These are phyloP conservation scores for Thermomyces lanuginosus DNA, from an alignment of 2,329 filamentous ascomycete species.

Conservation along the genomic window DNA sequence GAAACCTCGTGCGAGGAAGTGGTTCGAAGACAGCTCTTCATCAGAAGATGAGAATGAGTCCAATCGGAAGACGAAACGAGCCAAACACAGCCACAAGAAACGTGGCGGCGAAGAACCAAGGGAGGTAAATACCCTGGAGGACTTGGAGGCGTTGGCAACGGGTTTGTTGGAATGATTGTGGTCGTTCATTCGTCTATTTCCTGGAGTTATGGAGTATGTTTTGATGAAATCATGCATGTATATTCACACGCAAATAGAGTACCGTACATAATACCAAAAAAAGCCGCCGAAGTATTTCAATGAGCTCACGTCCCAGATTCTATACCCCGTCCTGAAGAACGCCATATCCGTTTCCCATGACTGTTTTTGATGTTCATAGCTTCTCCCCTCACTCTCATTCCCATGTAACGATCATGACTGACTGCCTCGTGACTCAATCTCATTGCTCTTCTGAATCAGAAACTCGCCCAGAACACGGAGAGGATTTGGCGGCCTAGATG, in stretches of 20 bases:
- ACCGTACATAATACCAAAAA: too few relatives aligned
- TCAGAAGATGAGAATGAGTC: slow-evolving; percentile 14
- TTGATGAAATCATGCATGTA: too few relatives aligned
- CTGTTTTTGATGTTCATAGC: too few relatives aligned
- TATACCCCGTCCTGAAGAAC: too few relatives aligned
- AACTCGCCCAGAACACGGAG: slow-evolving; percentile 54
- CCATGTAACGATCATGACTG: neutral
- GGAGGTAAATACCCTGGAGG: slow-evolving; percentile 29
- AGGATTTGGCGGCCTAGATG: slow-evolving; percentile 47
- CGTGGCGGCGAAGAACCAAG: slow-evolving; percentile 10
- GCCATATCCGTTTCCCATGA: too few relatives aligned
- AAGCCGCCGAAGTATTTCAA: too few relatives aligned
- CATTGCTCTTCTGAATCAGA: slow-evolving; percentile 50
- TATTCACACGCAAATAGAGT: too few relatives aligned
- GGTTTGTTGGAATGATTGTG: slow-evolving; percentile 29
- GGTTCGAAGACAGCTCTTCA: slow-evolving; percentile 15
- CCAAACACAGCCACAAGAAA: slow-evolving; percentile 9
- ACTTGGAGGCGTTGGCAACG: slow-evolving; percentile 31
- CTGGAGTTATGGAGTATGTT: too few relatives aligned
- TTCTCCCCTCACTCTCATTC: neutral
- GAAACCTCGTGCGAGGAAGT: too few relatives aligned
- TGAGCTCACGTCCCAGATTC: too few relatives aligned
- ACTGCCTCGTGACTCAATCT: slow-evolving; percentile 44
- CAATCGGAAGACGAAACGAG: slow-evolving; percentile 12
- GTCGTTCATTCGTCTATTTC: too few relatives aligned